Conservation (phyloP, 257 asterid genomes). For the Knoxia roxburghii region DNA sequence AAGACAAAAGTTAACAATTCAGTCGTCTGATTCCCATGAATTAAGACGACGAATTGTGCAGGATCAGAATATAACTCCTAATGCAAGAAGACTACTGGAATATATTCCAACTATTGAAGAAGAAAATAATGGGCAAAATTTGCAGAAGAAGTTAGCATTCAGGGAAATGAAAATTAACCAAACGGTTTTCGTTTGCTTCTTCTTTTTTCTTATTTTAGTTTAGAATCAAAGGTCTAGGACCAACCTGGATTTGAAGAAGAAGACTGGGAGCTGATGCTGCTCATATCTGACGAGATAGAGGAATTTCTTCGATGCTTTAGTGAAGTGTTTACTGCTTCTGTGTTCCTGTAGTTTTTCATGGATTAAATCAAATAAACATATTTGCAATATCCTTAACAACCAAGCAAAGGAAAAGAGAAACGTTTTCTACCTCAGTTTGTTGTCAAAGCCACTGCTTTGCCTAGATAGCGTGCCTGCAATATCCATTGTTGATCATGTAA, state of each 20-base stretch:
- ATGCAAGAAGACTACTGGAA: not conserved
- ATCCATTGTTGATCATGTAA: not conserved
- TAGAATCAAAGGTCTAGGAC: not conserved
- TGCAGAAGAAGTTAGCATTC: not conserved
- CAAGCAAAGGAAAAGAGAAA: slow-evolving; percentile 4
- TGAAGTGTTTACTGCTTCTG: slow-evolving; percentile 48
- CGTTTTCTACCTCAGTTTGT: slow-evolving; percentile 43
- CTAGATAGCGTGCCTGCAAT: slow-evolving; percentile 44
- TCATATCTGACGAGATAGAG: slow-evolving; percentile 81
- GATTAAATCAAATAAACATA: slow-evolving; percentile 15
- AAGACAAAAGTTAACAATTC: not conserved
- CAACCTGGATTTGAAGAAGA: slow-evolving; percentile 66
- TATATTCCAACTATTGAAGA: not conserved
- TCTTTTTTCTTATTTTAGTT: not conserved
- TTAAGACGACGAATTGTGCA: not conserved
- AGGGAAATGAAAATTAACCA: not conserved
- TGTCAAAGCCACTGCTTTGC: slow-evolving; percentile 51
- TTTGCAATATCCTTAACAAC: not conserved
- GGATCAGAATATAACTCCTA: not conserved
- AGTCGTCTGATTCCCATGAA: not conserved
- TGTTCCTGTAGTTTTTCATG: slow-evolving; percentile 32
- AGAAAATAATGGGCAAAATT: not conserved
- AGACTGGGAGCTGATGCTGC: slow-evolving; percentile 57
- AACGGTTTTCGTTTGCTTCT: not conserved
- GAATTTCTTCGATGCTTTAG: slow-evolving; percentile 61